Base-by-base conservation (phyloP, 768 basidiomycete genomes). In the Xerocomus potaroensis region DNA sequence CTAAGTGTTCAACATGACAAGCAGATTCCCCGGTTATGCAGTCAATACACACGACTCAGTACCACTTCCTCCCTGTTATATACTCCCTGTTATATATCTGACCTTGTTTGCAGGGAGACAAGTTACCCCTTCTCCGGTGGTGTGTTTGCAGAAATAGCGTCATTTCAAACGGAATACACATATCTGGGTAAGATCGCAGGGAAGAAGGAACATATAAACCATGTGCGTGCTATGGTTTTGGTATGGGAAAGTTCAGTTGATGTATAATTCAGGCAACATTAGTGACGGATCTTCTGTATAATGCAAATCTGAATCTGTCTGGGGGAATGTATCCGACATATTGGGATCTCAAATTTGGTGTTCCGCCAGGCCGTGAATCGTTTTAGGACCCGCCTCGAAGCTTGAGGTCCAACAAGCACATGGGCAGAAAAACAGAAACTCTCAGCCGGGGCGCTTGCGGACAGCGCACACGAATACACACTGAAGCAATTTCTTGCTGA, bases 151-250 rank as follows among this genome's bases (percentile, higher is more conserved):
- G 92, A 96, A 65, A 81, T 91, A 26, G 87, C 81, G 0, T 87
- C 79, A 36, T 71, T 83, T 44, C 89, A 93, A 59, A 62, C 94
- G 43, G 92, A 94, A 65, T 87, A 92, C 58, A 79, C 85, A 47
- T 91, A 92, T 55, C 75, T 94, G 4, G 86, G 86, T 3, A 83
- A 88, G 55, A 62, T 83, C 21, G 91, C 89, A 0, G 86, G 84
- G 0, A 83, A 85, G 55, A 74, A 76, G 44, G 74, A 76, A 34
- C 81, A 83, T 55, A 79, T 74, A 44, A 72, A 78, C 38, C 72
- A 71, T 39, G 84, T 82, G 49, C 3, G 77, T 67, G 12, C n/a
- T n/a, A 0, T 32, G 9, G 10, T 19, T 23, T 14, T 41, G 19
- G 14, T 8, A 5, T 42, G 18, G 15, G 1, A 11, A 27, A n/a